Evolutionary conservation across 1,284 basidiomycete genomes (phyloP).

Genomic region (Ustilago shanxiensis): DNA sequence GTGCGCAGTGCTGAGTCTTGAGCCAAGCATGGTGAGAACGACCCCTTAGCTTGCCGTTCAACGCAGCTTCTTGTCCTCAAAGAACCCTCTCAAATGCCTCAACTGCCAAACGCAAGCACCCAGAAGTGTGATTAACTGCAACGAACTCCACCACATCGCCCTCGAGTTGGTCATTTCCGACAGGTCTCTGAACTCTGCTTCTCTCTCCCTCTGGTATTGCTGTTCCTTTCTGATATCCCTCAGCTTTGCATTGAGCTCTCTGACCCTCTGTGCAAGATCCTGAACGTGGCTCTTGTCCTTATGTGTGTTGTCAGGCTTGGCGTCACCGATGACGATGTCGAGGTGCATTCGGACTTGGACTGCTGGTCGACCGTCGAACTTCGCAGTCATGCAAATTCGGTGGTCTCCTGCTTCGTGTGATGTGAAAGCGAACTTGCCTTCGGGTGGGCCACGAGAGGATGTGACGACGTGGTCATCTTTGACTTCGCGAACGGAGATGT

Average conservation of each 20-base stretch:
- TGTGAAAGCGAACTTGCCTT: constrained; percentile 96
- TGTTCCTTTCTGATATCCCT: constrained; percentile 94
- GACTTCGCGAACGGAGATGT: constrained; percentile 79
- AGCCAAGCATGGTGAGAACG: not conserved
- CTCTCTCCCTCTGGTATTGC: constrained; percentile 93
- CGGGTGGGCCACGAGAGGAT: constrained; percentile 86
- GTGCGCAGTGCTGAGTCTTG: not conserved
- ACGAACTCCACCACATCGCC: constrained; percentile 91
- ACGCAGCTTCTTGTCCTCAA: constrained; percentile 67
- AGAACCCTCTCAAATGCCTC: constrained; percentile 77
- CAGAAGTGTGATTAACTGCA: constrained; percentile 87
- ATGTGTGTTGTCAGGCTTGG: constrained; percentile 77
- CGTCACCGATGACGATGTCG: constrained; percentile 89
- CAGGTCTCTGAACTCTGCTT: constrained; percentile 88
- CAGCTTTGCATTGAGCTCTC: constrained; percentile 91
- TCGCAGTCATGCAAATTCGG: constrained; percentile 91
- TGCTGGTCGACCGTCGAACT: constrained; percentile 73
- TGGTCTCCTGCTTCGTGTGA: constrained; percentile 97
- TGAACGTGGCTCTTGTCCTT: constrained; percentile 77
- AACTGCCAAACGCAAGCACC: constrained; percentile 92
- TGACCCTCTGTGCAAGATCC: constrained; percentile 85
- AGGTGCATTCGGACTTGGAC: constrained; percentile 94
- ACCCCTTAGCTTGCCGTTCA: constrained; percentile 20
- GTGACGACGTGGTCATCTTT: constrained; percentile 72
- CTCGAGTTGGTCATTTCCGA: constrained; percentile 88